These are phyloP conservation scores for Nemania abortiva DNA, from an alignment of 2,329 filamentous ascomycete genomes.

Conservation along the genomic window DNA sequence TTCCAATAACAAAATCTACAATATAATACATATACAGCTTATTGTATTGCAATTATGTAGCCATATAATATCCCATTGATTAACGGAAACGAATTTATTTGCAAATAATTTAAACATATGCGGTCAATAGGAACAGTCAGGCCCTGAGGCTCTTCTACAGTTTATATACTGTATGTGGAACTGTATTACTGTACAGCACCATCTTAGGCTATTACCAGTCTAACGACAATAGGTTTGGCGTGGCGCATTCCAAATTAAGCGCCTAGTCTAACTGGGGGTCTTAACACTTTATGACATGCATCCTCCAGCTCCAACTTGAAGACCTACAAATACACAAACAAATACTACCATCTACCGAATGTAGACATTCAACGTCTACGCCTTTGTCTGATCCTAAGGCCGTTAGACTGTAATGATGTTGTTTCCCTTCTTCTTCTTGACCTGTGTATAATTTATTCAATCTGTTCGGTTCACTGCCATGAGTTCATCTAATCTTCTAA, in stretches of 20 bases:
- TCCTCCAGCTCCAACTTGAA: conserved; percentile 11
- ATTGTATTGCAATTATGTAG: no score
- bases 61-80: no score
- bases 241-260: conserved; percentile 13
- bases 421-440: not conserved
- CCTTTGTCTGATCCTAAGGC: not conserved
- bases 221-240: not conserved
- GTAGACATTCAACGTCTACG: not conserved
- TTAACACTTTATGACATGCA: conserved; percentile 17
- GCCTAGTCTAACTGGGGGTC: not conserved
- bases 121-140: no score
- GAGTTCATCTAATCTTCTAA: conserved; percentile 18
- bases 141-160: no score
- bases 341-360: not conserved
- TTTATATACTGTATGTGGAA: no score
- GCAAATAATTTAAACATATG: no score
- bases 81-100: no score
- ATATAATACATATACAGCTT: no score
- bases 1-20: no score
- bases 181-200: conserved; percentile 13
- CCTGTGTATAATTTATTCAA: conserved; percentile 6
- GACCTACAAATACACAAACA: not conserved
- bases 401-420: conserved; percentile 24
- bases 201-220: not conserved
- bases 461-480: conserved; percentile 13